phyloP scores from a whole-genome alignment of 140 eudicot species.

The Bidens hawaiensis region DNA sequence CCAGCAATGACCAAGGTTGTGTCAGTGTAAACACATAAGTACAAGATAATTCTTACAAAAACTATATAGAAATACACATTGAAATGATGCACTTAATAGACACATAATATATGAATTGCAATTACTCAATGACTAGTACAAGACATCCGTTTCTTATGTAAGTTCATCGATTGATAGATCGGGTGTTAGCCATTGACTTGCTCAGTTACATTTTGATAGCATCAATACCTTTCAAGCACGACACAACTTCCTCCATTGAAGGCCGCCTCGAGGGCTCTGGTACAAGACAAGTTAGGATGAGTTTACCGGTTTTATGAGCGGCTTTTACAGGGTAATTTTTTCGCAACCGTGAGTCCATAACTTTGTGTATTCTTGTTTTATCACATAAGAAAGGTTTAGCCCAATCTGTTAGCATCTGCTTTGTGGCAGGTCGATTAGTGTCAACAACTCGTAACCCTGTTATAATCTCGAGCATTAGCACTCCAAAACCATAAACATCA shows the following conservation, averaged over 20 bases:
- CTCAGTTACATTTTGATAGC: conserved; percentile 3
- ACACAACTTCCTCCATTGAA: conserved; percentile 34
- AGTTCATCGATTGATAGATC: background rate
- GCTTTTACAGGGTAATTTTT: conserved; percentile 25
- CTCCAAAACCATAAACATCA: conserved; percentile 41
- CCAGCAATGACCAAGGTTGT: no score
- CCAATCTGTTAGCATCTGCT: conserved; percentile 25
- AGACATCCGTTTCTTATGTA: background rate
- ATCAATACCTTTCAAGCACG: conserved; percentile 13
- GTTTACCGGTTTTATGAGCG: conserved; percentile 20
- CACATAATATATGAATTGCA: background rate
- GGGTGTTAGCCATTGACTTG: background rate
- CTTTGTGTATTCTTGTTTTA: conserved; percentile 6
- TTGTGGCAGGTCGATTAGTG: background rate
- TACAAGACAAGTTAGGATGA: conserved; percentile 26
- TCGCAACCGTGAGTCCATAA: conserved; percentile 30
- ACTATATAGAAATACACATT: no score
- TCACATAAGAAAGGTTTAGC: conserved; percentile 24
- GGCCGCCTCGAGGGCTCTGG: conserved; percentile 29
- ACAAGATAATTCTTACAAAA: no score
- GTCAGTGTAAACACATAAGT: no score
- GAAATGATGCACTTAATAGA: no score
- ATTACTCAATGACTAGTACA: background rate
- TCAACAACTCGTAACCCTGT: conserved; percentile 34
- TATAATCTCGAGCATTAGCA: conserved; percentile 38